Evolutionary conservation across 768 basidiomycete genomes (phyloP), one percentile per base, ranked within the genome.

Genomic region (Auricularia cornea): DNA sequence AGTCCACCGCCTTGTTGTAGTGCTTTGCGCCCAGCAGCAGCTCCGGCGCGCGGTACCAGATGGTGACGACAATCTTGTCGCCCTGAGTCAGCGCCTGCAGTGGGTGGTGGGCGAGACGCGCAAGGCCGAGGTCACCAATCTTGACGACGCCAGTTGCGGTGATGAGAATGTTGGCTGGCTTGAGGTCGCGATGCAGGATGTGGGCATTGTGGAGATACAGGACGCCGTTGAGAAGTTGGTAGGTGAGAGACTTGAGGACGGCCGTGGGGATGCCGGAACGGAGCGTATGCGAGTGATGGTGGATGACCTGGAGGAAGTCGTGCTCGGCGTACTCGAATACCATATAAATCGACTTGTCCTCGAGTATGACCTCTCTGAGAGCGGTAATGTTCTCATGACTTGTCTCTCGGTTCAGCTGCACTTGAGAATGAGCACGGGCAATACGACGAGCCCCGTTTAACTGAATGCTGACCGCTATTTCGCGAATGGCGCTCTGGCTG

Each of bases 241-340:
- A 94, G 3, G 92, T 87, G 40, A 98, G 84, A 3, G 93, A 93
- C 74, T 98, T 98, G 68, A 99, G 86, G 6, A 96, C 88, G 12
- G 89, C 79, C 0, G 80, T 76, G 2, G 89, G 81, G 51, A 98
- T 91, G 18, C 85, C 78, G 6, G 83, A 78, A 10, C 97, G 90
- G 2, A 94, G 81, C 2, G 89, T 90, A 72, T 96, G 92, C 12
- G 94, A 92, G 72, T 98, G 93, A 74, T 98, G 95, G 71, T 98
- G 97, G 54, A 99, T 99, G 59, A 99, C 88, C 94, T 99, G 97
- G 92, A 98, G 81, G 72, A 98, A 98, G 75, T 99, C 97, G 70
- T 99, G 97, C 70, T 98, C 97, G 5, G 96, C 96, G 69, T 97
- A 99, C 68, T 98, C 96, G 68, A 99, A 98, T 16, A 98, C 94